Evolutionary conservation across 2,329 filamentous ascomycete species (phyloP).

Genomic region (Plenodomus lindquistii): DNA sequence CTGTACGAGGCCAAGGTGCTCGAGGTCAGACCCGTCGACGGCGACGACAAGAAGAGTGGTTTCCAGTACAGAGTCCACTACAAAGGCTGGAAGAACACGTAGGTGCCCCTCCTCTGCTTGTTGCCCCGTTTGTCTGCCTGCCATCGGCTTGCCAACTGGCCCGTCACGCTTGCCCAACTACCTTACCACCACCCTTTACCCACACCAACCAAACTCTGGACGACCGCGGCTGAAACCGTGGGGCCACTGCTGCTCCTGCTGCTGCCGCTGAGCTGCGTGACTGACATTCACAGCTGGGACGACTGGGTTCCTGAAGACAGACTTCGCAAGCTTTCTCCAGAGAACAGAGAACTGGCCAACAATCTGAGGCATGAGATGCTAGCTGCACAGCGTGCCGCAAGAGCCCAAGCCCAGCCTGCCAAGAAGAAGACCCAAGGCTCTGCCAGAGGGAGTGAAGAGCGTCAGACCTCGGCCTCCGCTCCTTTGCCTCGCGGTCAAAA

Average conservation of each 20-base stretch:
- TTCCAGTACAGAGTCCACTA: constrained; percentile 95
- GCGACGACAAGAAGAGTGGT: constrained; percentile 69
- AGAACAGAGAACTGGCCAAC: constrained; percentile 86
- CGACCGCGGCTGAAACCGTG: constrained; percentile 12
- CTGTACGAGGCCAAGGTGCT: constrained; percentile 97
- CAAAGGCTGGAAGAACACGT: constrained; percentile 99
- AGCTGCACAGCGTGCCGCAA: constrained; percentile 55
- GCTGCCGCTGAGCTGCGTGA: not conserved
- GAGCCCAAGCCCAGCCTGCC: constrained; percentile 48
- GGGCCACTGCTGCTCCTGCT: constrained; percentile 8
- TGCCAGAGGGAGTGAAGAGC: constrained; percentile 76
- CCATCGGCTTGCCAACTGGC: not conserved
- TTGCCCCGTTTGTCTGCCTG: constrained; percentile 2
- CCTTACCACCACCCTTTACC: constrained; percentile 7
- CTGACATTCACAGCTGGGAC: constrained; percentile 71
- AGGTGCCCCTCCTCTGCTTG: constrained; percentile 47
- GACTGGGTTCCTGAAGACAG: constrained; percentile 96
- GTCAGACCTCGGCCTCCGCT: constrained; percentile 60
- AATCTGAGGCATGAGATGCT: constrained; percentile 73
- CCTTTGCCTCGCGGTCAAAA: constrained; percentile 69
- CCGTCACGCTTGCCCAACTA: constrained; percentile 17
- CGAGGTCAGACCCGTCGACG: constrained; percentile 68
- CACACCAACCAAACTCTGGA: constrained; percentile 1
- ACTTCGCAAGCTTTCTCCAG: constrained; percentile 89
- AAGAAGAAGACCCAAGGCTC: constrained; percentile 65